Percentiles rank a stretch among this genome's conserved stretches.
Evolutionary conservation across 305 asterid species (phyloP).

Genomic region (Ilex paraguariensis): DNA sequence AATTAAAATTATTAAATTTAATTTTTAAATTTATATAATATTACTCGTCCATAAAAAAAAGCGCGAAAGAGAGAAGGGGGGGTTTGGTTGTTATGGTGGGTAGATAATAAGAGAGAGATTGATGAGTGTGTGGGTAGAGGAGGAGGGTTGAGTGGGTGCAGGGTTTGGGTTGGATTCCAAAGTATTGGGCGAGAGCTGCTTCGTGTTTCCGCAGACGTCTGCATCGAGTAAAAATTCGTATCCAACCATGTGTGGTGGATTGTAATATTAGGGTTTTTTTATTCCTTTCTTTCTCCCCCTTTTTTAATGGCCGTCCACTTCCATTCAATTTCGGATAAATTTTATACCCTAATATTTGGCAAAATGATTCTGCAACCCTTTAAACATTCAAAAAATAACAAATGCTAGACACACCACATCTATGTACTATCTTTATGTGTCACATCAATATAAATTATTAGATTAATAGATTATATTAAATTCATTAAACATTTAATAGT

Average conservation of each 20-base stretch:
- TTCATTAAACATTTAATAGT: too few relatives aligned
- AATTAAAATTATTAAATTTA: too few relatives aligned
- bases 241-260: too few relatives aligned
- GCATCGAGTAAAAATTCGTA: not conserved
- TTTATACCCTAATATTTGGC: too few relatives aligned
- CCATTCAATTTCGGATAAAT: not conserved
- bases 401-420: too few relatives aligned
- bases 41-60: too few relatives aligned
- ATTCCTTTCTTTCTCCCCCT: not conserved
- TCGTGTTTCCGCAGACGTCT: not conserved
- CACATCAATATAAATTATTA: too few relatives aligned
- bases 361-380: too few relatives aligned
- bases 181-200: not conserved
- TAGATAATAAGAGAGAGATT: not conserved
- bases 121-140: not conserved
- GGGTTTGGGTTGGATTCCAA: constrained; percentile 1
- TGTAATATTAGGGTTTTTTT: not conserved
- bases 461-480: too few relatives aligned
- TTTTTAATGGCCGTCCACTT: not conserved
- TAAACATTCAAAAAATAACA: too few relatives aligned
- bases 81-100: not conserved
- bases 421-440: too few relatives aligned
- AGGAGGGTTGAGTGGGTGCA: not conserved
- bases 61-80: not conserved
- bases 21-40: too few relatives aligned